Conservation (phyloP, 495 filamentous ascomycete genomes). For the Neurospora sublineolata region DNA sequence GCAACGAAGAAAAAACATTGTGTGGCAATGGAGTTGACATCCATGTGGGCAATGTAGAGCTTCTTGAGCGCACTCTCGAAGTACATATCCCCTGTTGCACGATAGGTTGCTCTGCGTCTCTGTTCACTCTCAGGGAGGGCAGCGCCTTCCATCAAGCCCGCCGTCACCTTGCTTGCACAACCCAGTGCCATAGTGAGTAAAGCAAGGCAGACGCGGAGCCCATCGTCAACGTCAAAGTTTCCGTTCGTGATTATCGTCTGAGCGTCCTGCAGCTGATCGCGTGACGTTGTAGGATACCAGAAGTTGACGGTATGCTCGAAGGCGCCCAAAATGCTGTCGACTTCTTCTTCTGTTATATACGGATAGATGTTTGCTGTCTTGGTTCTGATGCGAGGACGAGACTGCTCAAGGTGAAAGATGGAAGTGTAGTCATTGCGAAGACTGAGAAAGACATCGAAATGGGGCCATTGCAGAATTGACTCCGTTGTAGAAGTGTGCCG, state of each 20-base stretch:
- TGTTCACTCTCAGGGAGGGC: constrained; percentile 1
- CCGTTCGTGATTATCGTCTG: constrained; percentile 9
- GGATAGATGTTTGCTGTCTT: constrained; percentile 10
- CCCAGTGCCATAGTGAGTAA: constrained; percentile 24
- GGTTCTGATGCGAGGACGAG: constrained; percentile 9
- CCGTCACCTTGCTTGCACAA: constrained; percentile 17
- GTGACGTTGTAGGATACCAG: constrained; percentile 25
- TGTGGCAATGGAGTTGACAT: constrained; percentile 20
- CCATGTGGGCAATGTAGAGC: constrained; percentile 20
- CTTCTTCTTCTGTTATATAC: constrained; percentile 27
- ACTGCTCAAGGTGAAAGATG: constrained; percentile 24
- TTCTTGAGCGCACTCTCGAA: constrained; percentile 24
- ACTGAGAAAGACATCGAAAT: constrained; percentile 21
- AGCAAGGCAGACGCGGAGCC: constrained; percentile 16
- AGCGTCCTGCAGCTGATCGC: constrained; percentile 9
- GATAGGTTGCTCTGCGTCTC: constrained; percentile 3
- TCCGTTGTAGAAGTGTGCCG: constrained; percentile 24
- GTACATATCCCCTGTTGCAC: constrained; percentile 21
- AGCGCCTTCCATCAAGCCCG: constrained; percentile 3
- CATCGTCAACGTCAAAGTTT: constrained; percentile 8
- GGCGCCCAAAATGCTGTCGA: constrained; percentile 24
- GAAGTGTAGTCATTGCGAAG: constrained; percentile 18
- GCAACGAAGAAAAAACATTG: constrained; percentile 27
- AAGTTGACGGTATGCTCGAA: constrained; percentile 25
- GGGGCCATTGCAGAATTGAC: constrained; percentile 20